Evolutionary conservation across 2,329 filamentous ascomycete genomes (phyloP).

Genomic region (Thielaviopsis ethacetica): DNA sequence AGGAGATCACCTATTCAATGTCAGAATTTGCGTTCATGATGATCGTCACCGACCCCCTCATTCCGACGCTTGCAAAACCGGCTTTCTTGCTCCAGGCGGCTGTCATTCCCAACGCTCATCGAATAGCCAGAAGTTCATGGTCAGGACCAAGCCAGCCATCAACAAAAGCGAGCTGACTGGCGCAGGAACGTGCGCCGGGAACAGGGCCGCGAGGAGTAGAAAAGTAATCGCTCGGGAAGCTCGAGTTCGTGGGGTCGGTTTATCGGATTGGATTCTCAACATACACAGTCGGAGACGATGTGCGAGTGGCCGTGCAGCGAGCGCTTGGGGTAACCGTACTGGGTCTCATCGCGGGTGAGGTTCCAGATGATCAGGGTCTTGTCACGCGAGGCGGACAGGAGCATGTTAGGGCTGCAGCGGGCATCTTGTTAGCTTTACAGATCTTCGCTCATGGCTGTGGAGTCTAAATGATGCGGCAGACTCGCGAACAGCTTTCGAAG

Average conservation of each 20-base stretch:
- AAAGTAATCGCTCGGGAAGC: not conserved
- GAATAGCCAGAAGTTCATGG: not conserved
- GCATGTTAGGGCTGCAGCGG: constrained; percentile 78
- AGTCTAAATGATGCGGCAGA: not conserved
- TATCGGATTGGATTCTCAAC: constrained; percentile 25
- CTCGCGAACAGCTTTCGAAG: not conserved
- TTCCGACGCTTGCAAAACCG: not conserved
- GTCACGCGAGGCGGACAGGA: constrained; percentile 92
- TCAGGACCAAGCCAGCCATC: not conserved
- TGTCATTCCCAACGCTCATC: not conserved
- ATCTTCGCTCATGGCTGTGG: not conserved
- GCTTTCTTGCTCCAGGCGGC: not conserved
- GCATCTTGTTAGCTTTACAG: constrained; percentile 7
- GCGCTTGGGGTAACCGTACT: constrained; percentile 98
- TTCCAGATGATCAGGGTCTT: constrained; percentile 99
- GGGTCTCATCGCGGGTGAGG: constrained; percentile 93
- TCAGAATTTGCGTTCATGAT: constrained; percentile 7
- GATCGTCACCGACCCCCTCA: not conserved
- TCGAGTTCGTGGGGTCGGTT: not conserved
- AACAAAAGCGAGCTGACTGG: not conserved
- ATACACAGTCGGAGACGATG: constrained; percentile 99
- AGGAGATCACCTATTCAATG: constrained; percentile 73
- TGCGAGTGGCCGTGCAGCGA: constrained; percentile 97
- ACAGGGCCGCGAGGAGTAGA: not conserved
- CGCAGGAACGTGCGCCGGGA: too few relatives aligned